Conservation (phyloP, 106 monocot genomes). For the Apostasia ramifera region DNA sequence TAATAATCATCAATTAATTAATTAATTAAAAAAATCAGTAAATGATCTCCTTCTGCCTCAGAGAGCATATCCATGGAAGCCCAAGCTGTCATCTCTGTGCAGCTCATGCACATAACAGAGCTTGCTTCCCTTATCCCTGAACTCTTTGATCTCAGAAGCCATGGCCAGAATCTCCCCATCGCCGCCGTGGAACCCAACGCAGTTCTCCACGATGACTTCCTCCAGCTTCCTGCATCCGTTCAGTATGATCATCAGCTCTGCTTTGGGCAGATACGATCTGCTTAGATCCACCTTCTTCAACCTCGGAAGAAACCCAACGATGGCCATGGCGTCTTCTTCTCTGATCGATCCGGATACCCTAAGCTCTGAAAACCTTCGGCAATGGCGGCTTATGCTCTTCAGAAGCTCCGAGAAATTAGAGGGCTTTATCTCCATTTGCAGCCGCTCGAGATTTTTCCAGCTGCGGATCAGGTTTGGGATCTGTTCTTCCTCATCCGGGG, state of each 20-base stretch:
- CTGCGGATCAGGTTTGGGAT: slow-evolving; percentile 17
- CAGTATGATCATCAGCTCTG: slow-evolving; percentile 22
- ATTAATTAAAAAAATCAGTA: too few species aligned
- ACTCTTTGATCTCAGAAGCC: slow-evolving; percentile 8
- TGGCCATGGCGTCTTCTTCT: slow-evolving; percentile 24
- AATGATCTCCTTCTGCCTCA: neutral
- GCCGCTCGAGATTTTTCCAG: slow-evolving; percentile 29
- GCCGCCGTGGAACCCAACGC: slow-evolving; percentile 33
- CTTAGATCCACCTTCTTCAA: slow-evolving; percentile 26
- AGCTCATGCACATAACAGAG: neutral
- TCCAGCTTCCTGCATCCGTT: slow-evolving; percentile 31
- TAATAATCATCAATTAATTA: neutral
- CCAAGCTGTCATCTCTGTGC: neutral
- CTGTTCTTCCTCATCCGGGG: slow-evolving; percentile 12
- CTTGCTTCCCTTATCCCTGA: slow-evolving; percentile 16
- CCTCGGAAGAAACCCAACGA: slow-evolving; percentile 12
- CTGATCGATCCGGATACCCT: slow-evolving; percentile 27
- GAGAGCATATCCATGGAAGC: slow-evolving; percentile 4
- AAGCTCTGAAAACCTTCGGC: slow-evolving; percentile 12
- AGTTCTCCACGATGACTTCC: slow-evolving; percentile 26
- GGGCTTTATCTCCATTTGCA: slow-evolving; percentile 38
- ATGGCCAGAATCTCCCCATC: slow-evolving; percentile 20
- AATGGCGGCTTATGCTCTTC: slow-evolving; percentile 17
- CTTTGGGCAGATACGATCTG: slow-evolving; percentile 27
- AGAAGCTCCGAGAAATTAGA: slow-evolving; percentile 24